Evolutionary conservation across 2,329 filamentous ascomycete genomes (phyloP), one percentile per base, ranked within the genome.

Genomic region (Colletotrichum sp.): DNA sequence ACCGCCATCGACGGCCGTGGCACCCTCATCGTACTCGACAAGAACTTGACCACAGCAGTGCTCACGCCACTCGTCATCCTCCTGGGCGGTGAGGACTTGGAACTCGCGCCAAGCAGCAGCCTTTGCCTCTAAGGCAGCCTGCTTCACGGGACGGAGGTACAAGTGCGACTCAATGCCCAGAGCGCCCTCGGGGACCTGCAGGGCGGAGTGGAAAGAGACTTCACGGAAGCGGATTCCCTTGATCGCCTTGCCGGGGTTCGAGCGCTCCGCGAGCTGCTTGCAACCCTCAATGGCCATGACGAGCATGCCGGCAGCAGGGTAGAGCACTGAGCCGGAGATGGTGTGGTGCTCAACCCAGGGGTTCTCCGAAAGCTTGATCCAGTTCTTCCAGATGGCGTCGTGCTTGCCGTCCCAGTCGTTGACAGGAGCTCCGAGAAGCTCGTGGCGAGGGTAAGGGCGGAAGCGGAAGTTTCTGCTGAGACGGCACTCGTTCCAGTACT

Each of bases 331-430:
- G 8, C 80, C 78, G n/a, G 79, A 59, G 32, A 85, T 78, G 13
- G 77, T 77, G 76, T 85, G 84, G 44, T 84, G 77, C 66, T 80
- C 77, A 5, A 85, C 65, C 84, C 84, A 85, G 1, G 82, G 80
- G 15, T 80, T 78, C 70, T 85, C 81, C 4, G 67, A 76, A 2
- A 80, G 15, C 4, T 78, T 75, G 13, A 81, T 75, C 34, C 68
- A 78, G 60, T 79, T 77, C 15, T 79, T 73, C 79, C 79, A 81
- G n/a, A 63, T 71, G 5, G 76, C 57, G n/a, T 71, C 39, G 15
- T 66, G 70, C n/a, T 77, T 63, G 21, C 68, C 77, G 32, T 70
- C 83, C 79, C 79, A 77, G 36, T 66, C 66, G 8, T 65, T 70
- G 57, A 30, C 62, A 4, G 67, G 52, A 9, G 52, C 62, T 8